These are phyloP conservation scores for Castanea sativa DNA, from an alignment of 306 rosid genomes.

Conservation along the genomic window DNA sequence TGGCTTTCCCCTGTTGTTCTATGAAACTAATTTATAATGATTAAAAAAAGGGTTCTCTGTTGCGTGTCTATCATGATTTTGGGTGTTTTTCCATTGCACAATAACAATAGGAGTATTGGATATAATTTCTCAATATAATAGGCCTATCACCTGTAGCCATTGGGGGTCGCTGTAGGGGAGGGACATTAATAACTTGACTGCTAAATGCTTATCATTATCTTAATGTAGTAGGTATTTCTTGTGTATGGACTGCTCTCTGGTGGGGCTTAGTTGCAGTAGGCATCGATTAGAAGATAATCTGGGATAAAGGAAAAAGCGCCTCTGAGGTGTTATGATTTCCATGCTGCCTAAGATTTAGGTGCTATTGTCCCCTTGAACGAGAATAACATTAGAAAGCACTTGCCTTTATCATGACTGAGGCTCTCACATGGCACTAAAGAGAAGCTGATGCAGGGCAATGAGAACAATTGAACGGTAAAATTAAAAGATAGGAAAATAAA, in stretches of 20 bases:
- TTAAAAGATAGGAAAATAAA: no score
- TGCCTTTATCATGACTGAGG: background rate
- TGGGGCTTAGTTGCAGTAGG: background rate
- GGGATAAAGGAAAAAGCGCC: background rate
- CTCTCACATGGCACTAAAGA: background rate
- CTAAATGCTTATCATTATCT: background rate
- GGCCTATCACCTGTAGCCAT: background rate
- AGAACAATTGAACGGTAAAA: no score
- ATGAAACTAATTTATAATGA: background rate
- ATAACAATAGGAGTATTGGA: background rate
- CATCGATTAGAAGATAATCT: background rate
- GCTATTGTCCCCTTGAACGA: background rate
- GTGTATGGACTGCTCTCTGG: background rate
- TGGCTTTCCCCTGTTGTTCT: background rate
- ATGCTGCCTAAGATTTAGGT: background rate
- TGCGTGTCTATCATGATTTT: background rate
- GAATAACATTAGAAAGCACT: background rate
- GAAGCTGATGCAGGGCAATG: background rate
- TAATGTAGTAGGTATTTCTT: background rate
- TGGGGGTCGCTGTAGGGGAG: background rate
- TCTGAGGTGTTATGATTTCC: background rate
- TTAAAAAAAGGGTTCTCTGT: background rate
- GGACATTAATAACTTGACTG: background rate
- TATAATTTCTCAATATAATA: background rate
- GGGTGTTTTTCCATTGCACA: no score